phyloP scores from a whole-genome alignment of 371 early-diverging fungal genomes.

The Caulochytrium protostelioides region DNA sequence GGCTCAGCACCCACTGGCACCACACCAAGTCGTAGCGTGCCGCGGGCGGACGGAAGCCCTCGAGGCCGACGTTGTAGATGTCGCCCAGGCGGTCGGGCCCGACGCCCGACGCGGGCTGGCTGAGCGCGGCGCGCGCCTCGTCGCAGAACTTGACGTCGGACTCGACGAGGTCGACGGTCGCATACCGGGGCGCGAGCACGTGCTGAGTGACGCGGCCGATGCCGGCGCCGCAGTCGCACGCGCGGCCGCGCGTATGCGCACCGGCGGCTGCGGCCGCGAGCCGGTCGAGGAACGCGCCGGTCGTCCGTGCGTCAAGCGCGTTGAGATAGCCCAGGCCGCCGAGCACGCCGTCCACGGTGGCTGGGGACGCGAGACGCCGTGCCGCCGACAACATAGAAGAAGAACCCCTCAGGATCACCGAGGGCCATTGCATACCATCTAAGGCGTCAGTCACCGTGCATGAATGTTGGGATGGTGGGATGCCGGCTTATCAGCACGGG shows the following conservation, averaged over 20 bases:
- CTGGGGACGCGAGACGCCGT: no score
- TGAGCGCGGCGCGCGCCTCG: no score
- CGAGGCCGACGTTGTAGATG: slow-evolving; percentile 49
- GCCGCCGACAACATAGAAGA: no score
- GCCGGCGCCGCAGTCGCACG: slow-evolving; percentile 74
- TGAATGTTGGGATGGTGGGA: no score
- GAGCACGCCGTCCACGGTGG: slow-evolving; percentile 67
- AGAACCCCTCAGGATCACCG: no score
- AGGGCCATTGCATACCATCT: no score
- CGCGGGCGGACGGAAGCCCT: slow-evolving; percentile 51
- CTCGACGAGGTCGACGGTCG: slow-evolving; percentile 73
- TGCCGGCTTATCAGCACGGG: no score
- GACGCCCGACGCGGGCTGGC: no score
- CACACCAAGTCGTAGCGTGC: slow-evolving; percentile 70
- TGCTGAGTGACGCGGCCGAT: slow-evolving; percentile 81
- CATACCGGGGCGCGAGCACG: slow-evolving; percentile 49
- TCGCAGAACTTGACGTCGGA: slow-evolving; percentile 52
- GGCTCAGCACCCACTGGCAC: slow-evolving; percentile 83
- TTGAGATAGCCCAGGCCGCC: slow-evolving; percentile 61
- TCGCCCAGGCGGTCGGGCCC: slow-evolving; percentile 2
- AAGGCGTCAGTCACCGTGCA: no score
- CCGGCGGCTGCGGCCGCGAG: no score
- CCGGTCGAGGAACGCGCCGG: slow-evolving; percentile 37
- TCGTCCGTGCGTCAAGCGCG: slow-evolving; percentile 26
- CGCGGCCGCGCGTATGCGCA: slow-evolving; percentile 1